Evolutionary conservation across 2,329 filamentous ascomycete species (phyloP).

Genomic region (Plenodomus biglobosus): DNA sequence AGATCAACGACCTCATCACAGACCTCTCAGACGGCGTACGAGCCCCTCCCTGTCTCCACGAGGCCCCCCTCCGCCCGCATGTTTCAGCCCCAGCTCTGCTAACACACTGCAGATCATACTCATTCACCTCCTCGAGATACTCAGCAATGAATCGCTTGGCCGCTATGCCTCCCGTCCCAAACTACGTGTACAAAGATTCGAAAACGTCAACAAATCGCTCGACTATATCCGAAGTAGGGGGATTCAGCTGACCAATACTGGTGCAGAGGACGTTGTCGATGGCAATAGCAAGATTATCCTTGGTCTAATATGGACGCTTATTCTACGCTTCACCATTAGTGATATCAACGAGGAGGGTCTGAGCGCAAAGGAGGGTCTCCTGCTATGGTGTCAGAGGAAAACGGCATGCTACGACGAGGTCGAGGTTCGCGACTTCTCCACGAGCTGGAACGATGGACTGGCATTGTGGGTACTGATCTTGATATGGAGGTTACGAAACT

Average conservation of each 20-base stretch:
- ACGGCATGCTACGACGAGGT: constrained; percentile 98
- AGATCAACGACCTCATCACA: constrained; percentile 81
- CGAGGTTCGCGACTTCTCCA: constrained; percentile 90
- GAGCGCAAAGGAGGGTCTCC: constrained; percentile 92
- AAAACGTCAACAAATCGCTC: constrained; percentile 95
- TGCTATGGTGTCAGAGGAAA: constrained; percentile 97
- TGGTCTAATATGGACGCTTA: constrained; percentile 96
- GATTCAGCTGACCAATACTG: constrained; percentile 98
- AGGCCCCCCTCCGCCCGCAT: constrained; percentile 3
- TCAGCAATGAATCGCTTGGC: constrained; percentile 90
- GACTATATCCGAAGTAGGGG: constrained; percentile 88
- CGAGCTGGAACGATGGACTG: constrained; percentile 95
- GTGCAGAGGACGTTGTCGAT: constrained; percentile 96
- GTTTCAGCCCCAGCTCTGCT: constrained; percentile 1
- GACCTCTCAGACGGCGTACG: constrained; percentile 93
- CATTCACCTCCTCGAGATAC: constrained; percentile 94
- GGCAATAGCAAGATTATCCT: constrained; percentile 97
- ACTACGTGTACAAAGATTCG: constrained; percentile 92
- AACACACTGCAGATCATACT: constrained; percentile 70
- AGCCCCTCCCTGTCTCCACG: constrained; percentile 30
- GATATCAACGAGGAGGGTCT: constrained; percentile 98
- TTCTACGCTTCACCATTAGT: constrained; percentile 96
- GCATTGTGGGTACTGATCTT: constrained; percentile 63
- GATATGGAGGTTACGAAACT: not conserved
- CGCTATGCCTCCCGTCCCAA: constrained; percentile 97